Evolutionary conservation across 805 yeast genomes (phyloP), one percentile per base, ranked within the genome.

Genomic region (Priceomyces castillae): DNA sequence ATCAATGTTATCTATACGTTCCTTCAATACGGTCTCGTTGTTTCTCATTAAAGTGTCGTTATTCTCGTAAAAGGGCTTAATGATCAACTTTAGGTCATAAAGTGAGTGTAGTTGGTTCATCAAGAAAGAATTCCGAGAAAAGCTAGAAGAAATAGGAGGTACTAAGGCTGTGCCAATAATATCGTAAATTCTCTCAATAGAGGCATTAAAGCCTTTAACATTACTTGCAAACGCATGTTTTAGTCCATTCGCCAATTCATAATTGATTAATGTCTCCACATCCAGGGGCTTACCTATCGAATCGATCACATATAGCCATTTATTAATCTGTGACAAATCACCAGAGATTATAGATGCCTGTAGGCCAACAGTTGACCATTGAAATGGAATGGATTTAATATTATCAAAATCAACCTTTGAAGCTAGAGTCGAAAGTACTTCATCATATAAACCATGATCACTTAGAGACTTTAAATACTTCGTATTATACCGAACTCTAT

Each of bases 331-430:
- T 0, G 59, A 57, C 30, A 76, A 51, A 31, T 80, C 77, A 0
- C 90, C 89, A 1, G 81, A 71, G 18, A 80, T 71, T 53, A 88
- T 78, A 0, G 96, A 78, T 0, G 96, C 84, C 46, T 85, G 86
- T 2, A 89, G 62, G 0, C 90, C 97, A 36, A 84, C 74, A 45
- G 76, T 65, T 2, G 82, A 64, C 83, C 87, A 82, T 2, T 79
- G 84, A 17, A 70, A 64, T 0, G 79, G 78, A 10, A 74, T 60
- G 1, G 51, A 44, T 9, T 52, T 40, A 9, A 54, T 35, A 11
- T 57, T 53, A 12, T 53, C 46, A 7, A 44, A 40, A 34, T 62
- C 57, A 4, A 65, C 46, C 34, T 53, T 59, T 2, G 69, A 56
- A 4, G 75, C 66, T 17, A 87, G 65, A 31, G 77, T 76, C 1